These are phyloP conservation scores for Pleoardoris graminearum DNA, from an alignment of 2,329 filamentous ascomycete species.

Conservation along the genomic window DNA sequence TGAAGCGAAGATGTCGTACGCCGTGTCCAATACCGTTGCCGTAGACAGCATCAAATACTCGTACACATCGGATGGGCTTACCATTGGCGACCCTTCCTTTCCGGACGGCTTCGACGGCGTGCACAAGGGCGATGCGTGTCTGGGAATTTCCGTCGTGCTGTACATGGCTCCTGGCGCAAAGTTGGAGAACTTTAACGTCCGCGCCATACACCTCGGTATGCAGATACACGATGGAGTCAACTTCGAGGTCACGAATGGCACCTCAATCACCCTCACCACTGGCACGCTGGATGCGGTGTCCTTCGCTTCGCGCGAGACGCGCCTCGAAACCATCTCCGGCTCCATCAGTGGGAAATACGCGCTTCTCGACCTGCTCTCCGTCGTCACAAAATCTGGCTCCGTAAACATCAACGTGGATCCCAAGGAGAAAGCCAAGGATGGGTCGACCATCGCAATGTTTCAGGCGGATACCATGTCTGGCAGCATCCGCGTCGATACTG, in stretches of 20 bases:
- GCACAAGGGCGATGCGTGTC: conserved; percentile 32
- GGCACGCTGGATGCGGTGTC: conserved; percentile 40
- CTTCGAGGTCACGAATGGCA: conserved; percentile 38
- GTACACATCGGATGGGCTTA: conserved; percentile 25
- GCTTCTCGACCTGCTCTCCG: conserved; percentile 46
- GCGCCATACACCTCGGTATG: conserved; percentile 45
- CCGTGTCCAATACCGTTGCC: conserved; percentile 40
- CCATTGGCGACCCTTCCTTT: conserved; percentile 31
- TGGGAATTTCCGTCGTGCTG: conserved; percentile 45
- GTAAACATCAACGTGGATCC: conserved; percentile 48
- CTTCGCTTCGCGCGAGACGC: conserved; percentile 45
- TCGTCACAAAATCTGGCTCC: conserved; percentile 48
- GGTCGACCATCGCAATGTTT: conserved; percentile 44
- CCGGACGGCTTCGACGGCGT: conserved; percentile 31
- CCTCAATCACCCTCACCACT: conserved; percentile 39
- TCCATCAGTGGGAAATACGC: conserved; percentile 48
- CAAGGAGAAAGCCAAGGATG: conserved; percentile 32
- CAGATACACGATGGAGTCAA: conserved; percentile 38
- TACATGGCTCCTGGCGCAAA: conserved; percentile 40
- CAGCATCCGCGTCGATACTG: conserved; percentile 43
- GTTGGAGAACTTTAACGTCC: conserved; percentile 41
- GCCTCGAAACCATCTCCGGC: conserved; percentile 46
- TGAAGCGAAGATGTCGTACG: conserved; percentile 42
- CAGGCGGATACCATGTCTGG: conserved; percentile 41
- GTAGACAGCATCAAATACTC: conserved; percentile 36